Base-by-base conservation (phyloP, 2,329 filamentous ascomycete species). In the Aspergillus amoenus region DNA sequence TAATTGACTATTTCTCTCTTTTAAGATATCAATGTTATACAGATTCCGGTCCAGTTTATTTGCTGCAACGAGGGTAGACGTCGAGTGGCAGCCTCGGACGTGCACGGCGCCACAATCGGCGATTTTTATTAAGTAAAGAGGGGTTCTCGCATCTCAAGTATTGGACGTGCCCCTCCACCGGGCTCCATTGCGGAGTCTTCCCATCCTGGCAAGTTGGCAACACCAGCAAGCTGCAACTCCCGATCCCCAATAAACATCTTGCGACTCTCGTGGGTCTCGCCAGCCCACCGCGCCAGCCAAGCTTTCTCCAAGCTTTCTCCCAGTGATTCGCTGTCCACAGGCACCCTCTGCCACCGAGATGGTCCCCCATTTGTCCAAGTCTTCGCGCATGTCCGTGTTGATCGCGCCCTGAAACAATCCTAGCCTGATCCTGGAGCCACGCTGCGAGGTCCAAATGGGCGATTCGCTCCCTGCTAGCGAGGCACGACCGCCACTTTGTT, bases 281-380 rank as follows among this genome's bases (percentile, higher is more conserved):
- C 17, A 21, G 13, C 24, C 53, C 46, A 56, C 48, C 43, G 41
- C 34, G 27, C 46, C 49, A 53, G 61, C 57, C 54, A 65, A 65
- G 63, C 63, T 65, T 65, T 64, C 57, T 56, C 58, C 37, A 65
- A 65, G 63, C 63, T 62, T 64, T 61, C 32, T 27, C n/a, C 27
- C 47, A 42, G 34, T 56, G 24, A 59, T 61, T 61, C 57, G 59
- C 55, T 50, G 52, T 27, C 22, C 52, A 41, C 41, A 21, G 17
- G 27, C 24, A 37, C 51, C n/a, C 30, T 24, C 34, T 37, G 43
- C 51, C 13, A 54, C 18, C 22, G n/a, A 46, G 40, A 54, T 41
- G 30, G 51, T 18, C 22, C 18, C 7, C n/a, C 11, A 51, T 51
- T 52, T 41, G 54, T n/a, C 34, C 21, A 30, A 45, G 42, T 17